Evolutionary conservation across 352 stramenopile genomes (phyloP).

Genomic region (Globisporangium apiculatum): DNA sequence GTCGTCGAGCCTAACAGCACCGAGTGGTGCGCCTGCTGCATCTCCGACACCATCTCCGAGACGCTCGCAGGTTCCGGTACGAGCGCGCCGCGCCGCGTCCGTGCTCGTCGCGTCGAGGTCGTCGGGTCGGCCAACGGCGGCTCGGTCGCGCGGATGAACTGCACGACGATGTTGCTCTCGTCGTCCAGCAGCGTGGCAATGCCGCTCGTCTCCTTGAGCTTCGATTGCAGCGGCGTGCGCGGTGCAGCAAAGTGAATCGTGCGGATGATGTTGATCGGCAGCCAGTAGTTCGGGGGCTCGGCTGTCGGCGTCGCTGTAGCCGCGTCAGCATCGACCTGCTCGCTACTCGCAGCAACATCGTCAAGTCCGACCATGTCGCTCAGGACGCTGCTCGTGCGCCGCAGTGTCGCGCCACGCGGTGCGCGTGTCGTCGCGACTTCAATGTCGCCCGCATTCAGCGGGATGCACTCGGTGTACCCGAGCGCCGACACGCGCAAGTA

Average conservation of each 20-base stretch:
- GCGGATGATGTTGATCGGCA: constrained; percentile 70
- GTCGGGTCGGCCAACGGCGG: constrained; percentile 55
- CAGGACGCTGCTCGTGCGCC: constrained; percentile 24
- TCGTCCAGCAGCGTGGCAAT: constrained; percentile 57
- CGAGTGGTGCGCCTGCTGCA: constrained; percentile 28
- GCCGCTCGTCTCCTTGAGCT: constrained; percentile 71
- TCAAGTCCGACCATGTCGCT: constrained; percentile 17
- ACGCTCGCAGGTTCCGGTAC: constrained; percentile 20
- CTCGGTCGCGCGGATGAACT: constrained; percentile 70
- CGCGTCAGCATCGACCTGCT: constrained; percentile 4
- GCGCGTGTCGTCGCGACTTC: constrained; percentile 36
- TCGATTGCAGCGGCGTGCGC: constrained; percentile 60
- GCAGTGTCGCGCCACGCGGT: constrained; percentile 28
- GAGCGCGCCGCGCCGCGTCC: constrained; percentile 33
- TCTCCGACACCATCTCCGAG: constrained; percentile 30
- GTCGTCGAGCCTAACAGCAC: constrained; percentile 63
- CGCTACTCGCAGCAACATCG: constrained; percentile 2
- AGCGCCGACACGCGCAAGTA: constrained; percentile 71
- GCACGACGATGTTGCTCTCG: constrained; percentile 65
- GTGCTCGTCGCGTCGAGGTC: constrained; percentile 17
- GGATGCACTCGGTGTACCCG: constrained; percentile 73
- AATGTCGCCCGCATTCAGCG: constrained; percentile 50
- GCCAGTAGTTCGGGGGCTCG: constrained; percentile 43
- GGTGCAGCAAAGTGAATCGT: constrained; percentile 74
- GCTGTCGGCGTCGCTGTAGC: constrained; percentile 10